Evolutionary conservation across 352 stramenopile species (phyloP).

Genomic region (Thraustochytrium sp.): DNA sequence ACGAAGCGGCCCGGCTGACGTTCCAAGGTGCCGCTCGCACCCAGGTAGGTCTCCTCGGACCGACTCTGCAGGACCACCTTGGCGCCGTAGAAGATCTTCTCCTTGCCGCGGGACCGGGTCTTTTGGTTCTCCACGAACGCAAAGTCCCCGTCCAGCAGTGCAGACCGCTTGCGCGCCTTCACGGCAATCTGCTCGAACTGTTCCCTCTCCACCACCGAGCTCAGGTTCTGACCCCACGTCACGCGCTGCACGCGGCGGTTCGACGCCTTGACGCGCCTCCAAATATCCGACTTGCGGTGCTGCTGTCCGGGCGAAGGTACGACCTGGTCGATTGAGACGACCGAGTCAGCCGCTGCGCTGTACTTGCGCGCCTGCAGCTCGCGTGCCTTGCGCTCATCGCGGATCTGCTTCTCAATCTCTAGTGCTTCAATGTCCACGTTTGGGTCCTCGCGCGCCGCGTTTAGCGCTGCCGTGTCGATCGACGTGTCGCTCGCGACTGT

Average conservation of each 20-base stretch:
- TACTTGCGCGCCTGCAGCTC: no score
- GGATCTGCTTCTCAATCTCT: no score
- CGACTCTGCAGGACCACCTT: slow-evolving; percentile 1
- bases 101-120: not conserved
- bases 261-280: not conserved
- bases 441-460: no score
- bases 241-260: slow-evolving; percentile 7
- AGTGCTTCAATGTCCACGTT: no score
- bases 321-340: no score
- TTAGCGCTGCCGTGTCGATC: no score
- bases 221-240: slow-evolving; percentile 2
- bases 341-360: no score
- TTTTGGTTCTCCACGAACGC: not conserved
- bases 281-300: not conserved
- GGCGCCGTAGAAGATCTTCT: slow-evolving; percentile 40
- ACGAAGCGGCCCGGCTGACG: not conserved
- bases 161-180: not conserved
- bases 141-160: not conserved
- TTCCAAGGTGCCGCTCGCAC: not conserved
- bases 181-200: not conserved
- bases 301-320: not conserved
- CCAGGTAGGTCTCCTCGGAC: not conserved
- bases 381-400: no score
- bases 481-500: no score
- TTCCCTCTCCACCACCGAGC: not conserved